Evolutionary conservation across 2,329 filamentous ascomycete genomes (phyloP).

Genomic region (Cryphonectria carpinicola): DNA sequence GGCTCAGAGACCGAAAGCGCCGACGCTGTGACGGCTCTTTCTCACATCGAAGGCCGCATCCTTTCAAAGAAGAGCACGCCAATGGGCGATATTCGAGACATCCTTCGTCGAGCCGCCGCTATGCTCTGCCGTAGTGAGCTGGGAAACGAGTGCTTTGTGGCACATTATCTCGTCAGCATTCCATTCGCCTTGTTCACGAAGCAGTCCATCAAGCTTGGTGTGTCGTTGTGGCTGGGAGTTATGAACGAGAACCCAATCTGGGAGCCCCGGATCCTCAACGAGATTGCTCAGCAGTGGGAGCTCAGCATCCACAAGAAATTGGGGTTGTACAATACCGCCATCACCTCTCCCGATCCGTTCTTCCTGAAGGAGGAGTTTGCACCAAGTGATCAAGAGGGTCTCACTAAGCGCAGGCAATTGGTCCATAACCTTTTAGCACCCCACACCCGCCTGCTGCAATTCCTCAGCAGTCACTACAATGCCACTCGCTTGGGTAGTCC

Average conservation of each 20-base stretch:
- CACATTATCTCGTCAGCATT: conserved; percentile 87
- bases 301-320: conserved; percentile 74
- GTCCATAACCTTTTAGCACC: conserved; percentile 85
- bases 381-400: conserved; percentile 77
- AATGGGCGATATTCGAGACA: conserved; percentile 76
- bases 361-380: conserved; percentile 90
- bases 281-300: conserved; percentile 92
- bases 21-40: conserved; percentile 67
- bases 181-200: conserved; percentile 94
- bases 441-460: conserved; percentile 83
- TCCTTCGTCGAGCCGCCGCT: conserved; percentile 81
- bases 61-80: conserved; percentile 70
- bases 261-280: conserved; percentile 81
- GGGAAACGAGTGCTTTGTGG: conserved; percentile 75
- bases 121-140: conserved; percentile 75
- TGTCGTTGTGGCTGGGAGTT: conserved; percentile 94
- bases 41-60: conserved; percentile 73
- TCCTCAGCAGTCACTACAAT: conserved; percentile 93
- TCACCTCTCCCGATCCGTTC: conserved; percentile 81
- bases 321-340: conserved; percentile 77
- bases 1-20: conserved; percentile 57
- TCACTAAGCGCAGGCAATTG: conserved; percentile 75
- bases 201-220: conserved; percentile 91
- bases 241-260: conserved; percentile 94
- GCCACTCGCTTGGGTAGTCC: conserved; percentile 84